A percentile compares a stretch with the other conserved stretches of the same genome.
Evolutionary conservation across 306 rosid genomes (phyloP).

Genomic region (Albizia julibrissin): DNA sequence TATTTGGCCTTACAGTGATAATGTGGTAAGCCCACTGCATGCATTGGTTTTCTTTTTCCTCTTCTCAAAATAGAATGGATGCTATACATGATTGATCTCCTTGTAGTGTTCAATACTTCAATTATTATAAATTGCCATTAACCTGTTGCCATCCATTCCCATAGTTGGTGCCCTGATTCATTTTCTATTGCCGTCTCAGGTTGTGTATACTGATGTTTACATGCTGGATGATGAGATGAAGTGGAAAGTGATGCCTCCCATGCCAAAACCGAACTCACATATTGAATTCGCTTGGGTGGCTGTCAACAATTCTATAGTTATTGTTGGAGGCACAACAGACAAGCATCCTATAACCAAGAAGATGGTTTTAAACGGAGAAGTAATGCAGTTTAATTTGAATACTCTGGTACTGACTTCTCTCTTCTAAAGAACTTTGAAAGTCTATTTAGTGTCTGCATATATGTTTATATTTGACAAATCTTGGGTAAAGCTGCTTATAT

Average conservation of each 20-base stretch:
- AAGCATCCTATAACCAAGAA: constrained; percentile 85
- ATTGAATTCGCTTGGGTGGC: constrained; percentile 88
- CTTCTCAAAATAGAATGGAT: background rate
- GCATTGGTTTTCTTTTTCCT: background rate
- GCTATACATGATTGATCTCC: background rate
- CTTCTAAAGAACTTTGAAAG: constrained; percentile 10
- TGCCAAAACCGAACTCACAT: constrained; percentile 93
- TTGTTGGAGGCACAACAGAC: constrained; percentile 89
- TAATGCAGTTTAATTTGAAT: constrained; percentile 74
- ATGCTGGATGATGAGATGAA: constrained; percentile 87
- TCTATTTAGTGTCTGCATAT: constrained; percentile 17
- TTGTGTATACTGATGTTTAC: constrained; percentile 77
- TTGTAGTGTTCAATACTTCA: background rate
- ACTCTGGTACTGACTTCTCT: constrained; percentile 56
- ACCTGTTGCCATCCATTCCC: background rate
- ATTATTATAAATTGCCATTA: constrained; percentile 5
- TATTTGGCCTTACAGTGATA: constrained; percentile 11
- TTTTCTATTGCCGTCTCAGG: constrained; percentile 51
- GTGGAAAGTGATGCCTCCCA: constrained; percentile 75
- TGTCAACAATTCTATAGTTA: constrained; percentile 75
- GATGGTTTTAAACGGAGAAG: constrained; percentile 91
- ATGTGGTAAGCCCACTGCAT: background rate
- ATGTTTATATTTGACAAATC: constrained; percentile 5
- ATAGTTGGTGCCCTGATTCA: background rate
- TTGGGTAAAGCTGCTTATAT: too few relatives aligned